phyloP scores from a whole-genome alignment of 23 red algal species.

The Chondrus crispus region DNA sequence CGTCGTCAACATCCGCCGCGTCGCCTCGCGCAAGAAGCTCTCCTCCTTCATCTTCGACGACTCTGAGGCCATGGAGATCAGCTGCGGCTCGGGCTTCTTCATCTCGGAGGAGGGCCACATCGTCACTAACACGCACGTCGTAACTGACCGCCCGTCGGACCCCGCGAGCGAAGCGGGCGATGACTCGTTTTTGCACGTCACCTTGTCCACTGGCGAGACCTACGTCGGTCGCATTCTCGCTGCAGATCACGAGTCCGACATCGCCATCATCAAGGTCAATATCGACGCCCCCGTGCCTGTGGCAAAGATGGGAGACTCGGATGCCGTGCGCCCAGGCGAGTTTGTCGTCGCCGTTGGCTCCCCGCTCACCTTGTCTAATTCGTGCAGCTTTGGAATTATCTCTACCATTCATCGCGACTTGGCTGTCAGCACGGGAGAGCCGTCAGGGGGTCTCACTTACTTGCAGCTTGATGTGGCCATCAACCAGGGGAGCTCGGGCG shows the following conservation, averaged over 20 bases:
- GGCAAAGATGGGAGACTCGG: slow-evolving; percentile 73
- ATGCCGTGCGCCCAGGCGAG: slow-evolving; percentile 72
- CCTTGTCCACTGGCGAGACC: slow-evolving; percentile 35
- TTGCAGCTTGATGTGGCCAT: slow-evolving; percentile 95
- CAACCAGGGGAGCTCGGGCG: slow-evolving; percentile 91
- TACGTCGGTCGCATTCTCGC: slow-evolving; percentile 38
- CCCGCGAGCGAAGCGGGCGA: neutral
- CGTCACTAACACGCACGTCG: slow-evolving; percentile 92
- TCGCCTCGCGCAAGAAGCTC: slow-evolving; percentile 21
- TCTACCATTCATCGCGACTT: slow-evolving; percentile 74
- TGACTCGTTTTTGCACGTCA: slow-evolving; percentile 37
- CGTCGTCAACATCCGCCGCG: slow-evolving; percentile 82
- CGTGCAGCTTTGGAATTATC: slow-evolving; percentile 80
- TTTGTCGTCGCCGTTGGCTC: slow-evolving; percentile 89
- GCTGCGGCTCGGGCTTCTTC: slow-evolving; percentile 89
- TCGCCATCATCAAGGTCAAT: slow-evolving; percentile 58
- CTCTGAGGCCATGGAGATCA: slow-evolving; percentile 32
- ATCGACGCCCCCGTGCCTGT: slow-evolving; percentile 40
- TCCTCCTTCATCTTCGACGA: slow-evolving; percentile 39
- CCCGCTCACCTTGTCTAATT: slow-evolving; percentile 86
- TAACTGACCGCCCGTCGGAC: slow-evolving; percentile 7
- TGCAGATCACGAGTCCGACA: slow-evolving; percentile 39
- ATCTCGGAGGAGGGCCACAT: slow-evolving; percentile 71
- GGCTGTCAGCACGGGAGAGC: neutral
- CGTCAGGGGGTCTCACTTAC: slow-evolving; percentile 73